These are phyloP conservation scores for Sporothrix schenckii DNA, from an alignment of 2,329 filamentous ascomycete species.

Conservation along the genomic window DNA sequence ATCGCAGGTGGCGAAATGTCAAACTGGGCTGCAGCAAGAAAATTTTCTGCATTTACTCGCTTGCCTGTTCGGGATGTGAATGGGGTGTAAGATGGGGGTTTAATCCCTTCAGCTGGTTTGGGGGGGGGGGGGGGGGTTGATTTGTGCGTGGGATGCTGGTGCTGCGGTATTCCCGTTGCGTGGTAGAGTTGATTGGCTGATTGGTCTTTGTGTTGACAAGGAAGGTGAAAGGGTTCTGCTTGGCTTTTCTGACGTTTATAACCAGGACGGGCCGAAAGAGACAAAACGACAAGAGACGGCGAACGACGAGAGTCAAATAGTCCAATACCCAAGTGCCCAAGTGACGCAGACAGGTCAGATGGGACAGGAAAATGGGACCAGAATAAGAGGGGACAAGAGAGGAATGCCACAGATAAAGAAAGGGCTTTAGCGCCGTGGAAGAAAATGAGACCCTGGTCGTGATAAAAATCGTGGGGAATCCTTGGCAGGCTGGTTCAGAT, in stretches of 20 bases:
- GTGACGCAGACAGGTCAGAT: not conserved
- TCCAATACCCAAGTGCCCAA: not conserved
- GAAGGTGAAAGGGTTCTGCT: not conserved
- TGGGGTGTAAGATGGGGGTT: conserved; percentile 28
- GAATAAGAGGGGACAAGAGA: not conserved
- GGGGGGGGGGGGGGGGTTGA: not conserved
- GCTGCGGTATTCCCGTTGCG: conserved; percentile 14
- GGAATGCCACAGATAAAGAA: conserved; percentile 29
- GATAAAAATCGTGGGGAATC: conserved; percentile 30
- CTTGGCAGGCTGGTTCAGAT: conserved; percentile 18
- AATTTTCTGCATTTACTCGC: conserved; percentile 29
- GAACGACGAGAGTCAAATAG: conserved; percentile 22
- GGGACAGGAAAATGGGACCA: not conserved
- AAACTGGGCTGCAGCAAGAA: conserved; percentile 27
- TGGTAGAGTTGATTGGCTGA: not conserved
- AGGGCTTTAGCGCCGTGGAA: conserved; percentile 19
- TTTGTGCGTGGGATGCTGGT: not conserved
- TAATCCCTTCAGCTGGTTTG: conserved; percentile 6
- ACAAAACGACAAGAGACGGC: not conserved
- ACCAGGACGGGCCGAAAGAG: conserved; percentile 20
- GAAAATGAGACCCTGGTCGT: conserved; percentile 23
- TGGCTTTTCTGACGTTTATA: not conserved
- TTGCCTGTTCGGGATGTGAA: conserved; percentile 32
- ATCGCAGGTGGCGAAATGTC: conserved; percentile 33
- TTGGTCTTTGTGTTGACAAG: conserved; percentile 8